A percentile compares a stretch with the other conserved stretches of the same genome.
These are phyloP conservation scores for Pythium apleroticum DNA, from an alignment of 352 stramenopile genomes.

Conservation along the genomic window DNA sequence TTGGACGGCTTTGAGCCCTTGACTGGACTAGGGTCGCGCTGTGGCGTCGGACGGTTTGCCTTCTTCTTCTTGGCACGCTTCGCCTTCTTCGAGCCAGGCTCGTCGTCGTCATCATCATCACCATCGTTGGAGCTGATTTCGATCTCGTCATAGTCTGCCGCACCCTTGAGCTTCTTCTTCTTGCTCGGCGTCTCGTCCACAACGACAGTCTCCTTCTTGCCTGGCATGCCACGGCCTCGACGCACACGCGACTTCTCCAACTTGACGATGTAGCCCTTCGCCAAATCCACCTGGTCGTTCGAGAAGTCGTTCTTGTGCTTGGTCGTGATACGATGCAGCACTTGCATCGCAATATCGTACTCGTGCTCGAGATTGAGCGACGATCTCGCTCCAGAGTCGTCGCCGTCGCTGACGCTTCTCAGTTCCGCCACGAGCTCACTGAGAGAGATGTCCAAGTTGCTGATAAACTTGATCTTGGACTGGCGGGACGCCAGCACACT, in stretches of 20 bases:
- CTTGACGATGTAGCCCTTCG: constrained; percentile 69
- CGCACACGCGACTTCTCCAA: constrained; percentile 84
- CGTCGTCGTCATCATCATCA: constrained; percentile 33
- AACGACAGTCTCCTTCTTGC: constrained; percentile 28
- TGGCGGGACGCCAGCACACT: constrained; percentile 77
- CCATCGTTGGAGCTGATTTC: constrained; percentile 45
- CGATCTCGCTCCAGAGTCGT: constrained; percentile 42
- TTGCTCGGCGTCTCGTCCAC: constrained; percentile 25
- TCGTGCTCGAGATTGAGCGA: constrained; percentile 74
- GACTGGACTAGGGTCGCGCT: constrained; percentile 12
- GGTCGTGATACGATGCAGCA: constrained; percentile 70
- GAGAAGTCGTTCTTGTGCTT: constrained; percentile 85
- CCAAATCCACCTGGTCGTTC: constrained; percentile 76
- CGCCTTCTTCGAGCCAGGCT: constrained; percentile 25
- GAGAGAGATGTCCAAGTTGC: constrained; percentile 81
- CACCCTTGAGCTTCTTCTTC: constrained; percentile 27
- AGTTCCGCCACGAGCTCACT: constrained; percentile 68
- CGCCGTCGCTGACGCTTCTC: constrained; percentile 37
- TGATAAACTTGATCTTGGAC: constrained; percentile 89
- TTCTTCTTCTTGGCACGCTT: constrained; percentile 44
- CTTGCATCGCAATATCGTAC: constrained; percentile 86
- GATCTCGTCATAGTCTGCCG: constrained; percentile 35
- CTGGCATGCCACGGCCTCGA: constrained; percentile 55
- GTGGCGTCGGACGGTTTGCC: constrained; percentile 1
- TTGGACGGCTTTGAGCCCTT: constrained; percentile 25